Conservation (phyloP, 2,329 filamentous ascomycete genomes). For the Talaromyces verruculosus region DNA sequence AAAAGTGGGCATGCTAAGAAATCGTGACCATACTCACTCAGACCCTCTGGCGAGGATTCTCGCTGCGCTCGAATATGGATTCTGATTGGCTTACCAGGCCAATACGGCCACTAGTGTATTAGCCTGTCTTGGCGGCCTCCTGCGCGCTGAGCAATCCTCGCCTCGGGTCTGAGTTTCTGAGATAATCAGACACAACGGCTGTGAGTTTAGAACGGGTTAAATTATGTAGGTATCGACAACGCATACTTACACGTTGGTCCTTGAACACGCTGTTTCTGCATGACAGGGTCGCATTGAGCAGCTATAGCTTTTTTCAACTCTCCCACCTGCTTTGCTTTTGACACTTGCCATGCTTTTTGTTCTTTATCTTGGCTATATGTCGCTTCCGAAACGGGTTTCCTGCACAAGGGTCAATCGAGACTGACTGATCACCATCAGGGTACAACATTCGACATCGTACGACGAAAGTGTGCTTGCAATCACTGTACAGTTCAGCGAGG, state of each 20-base stretch:
- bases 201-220: neutral
- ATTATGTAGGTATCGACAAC: neutral
- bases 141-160: too few species aligned
- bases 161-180: too few species aligned
- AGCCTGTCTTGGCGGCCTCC: too few species aligned
- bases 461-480: neutral
- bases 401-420: neutral
- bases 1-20: too few species aligned
- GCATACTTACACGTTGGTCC: conserved; percentile 6
- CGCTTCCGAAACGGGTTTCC: neutral
- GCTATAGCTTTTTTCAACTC: neutral
- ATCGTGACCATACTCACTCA: too few species aligned
- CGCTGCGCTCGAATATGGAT: too few species aligned
- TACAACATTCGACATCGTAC: neutral
- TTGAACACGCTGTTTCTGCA: conserved; percentile 11
- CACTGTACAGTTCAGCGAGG: neutral
- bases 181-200: neutral
- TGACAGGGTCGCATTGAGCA: conserved; percentile 9
- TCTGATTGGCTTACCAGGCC: too few species aligned
- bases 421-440: neutral
- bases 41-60: too few species aligned
- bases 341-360: neutral
- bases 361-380: neutral
- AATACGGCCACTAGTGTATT: too few species aligned
- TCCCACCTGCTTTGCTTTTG: neutral